Base-by-base conservation (phyloP, 768 basidiomycete genomes). In the Termitomyces sp. region DNA sequence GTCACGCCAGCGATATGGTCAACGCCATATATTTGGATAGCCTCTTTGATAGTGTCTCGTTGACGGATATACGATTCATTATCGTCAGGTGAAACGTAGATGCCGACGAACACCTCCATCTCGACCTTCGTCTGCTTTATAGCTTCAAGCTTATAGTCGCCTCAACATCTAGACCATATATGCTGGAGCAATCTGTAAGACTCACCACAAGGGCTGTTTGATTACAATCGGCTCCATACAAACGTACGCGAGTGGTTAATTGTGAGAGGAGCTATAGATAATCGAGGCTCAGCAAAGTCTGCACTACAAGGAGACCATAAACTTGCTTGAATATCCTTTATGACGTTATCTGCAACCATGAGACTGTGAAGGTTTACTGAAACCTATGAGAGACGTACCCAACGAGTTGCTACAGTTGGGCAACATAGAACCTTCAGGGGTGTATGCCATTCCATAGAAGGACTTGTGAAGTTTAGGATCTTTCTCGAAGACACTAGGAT, bases 191-290 rank as follows among this genome's bases (percentile, higher is more conserved):
- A 54, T 28, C 28, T 40, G 35, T 40, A 38, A 32, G 36, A 77
- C 83, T 32, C 68, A 87, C 85, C 55, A 92, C 87, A 41, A 91
- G 81, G 2, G 85, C 87, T 0, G 87, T 83, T 68, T 90, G 88
- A 71, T 93, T 92, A 69, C 91, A 93, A 72, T 93, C 91, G 18
- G 91, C 83, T 20, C 93, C 92, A 69, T 95, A 96, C 53, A 95
- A 78, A 64, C 90, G 89, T 60, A 93, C 74, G 33, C 84, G 84
- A 70, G 78, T 79, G 1, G 94, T 96, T 20, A 96, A 73, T 74
- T 96, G 94, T 36, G 93, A 94, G 61, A 96, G 71, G 43, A 93
- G 76, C 88, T 92, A 62, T 12, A 58, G 36, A 40, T 35, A 50
- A 64, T 66, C 61, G 70, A 32, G 43, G 51, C 14, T 61, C 23